These are phyloP conservation scores for Strigomonas galati DNA, from an alignment of 208 protist species.

Conservation along the genomic window DNA sequence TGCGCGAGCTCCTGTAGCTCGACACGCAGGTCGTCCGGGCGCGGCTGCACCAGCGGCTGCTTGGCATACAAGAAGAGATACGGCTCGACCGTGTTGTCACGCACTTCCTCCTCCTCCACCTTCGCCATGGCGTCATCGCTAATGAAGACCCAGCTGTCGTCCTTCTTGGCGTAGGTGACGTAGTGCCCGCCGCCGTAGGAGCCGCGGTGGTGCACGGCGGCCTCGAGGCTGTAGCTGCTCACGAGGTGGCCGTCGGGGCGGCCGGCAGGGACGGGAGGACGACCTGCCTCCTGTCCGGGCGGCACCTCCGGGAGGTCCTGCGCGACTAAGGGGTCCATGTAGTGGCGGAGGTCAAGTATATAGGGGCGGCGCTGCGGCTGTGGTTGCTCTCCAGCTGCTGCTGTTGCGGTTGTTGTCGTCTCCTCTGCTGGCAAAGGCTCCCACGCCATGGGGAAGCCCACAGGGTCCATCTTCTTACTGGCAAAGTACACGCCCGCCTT, in stretches of 20 bases:
- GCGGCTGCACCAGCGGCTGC: slow-evolving; percentile 45
- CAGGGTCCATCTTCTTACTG: slow-evolving; percentile 76
- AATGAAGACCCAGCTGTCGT: slow-evolving; percentile 66
- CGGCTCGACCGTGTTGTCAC: slow-evolving; percentile 55
- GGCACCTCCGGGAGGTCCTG: slow-evolving; percentile 24
- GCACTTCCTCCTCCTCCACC: slow-evolving; percentile 38
- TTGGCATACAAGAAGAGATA: slow-evolving; percentile 86
- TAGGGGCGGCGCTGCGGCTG: slow-evolving; percentile 34
- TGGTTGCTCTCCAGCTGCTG: background rate
- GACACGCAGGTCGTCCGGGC: slow-evolving; percentile 20
- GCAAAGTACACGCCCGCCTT: slow-evolving; percentile 62
- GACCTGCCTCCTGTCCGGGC: slow-evolving; percentile 4
- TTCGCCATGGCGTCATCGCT: slow-evolving; percentile 65
- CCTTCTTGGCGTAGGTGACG: slow-evolving; percentile 71
- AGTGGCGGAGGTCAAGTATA: slow-evolving; percentile 55
- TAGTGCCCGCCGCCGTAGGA: slow-evolving; percentile 84
- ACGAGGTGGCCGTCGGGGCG: slow-evolving; percentile 17
- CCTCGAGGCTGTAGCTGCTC: slow-evolving; percentile 78
- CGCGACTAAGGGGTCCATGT: slow-evolving; percentile 43
- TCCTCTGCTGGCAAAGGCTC: slow-evolving; percentile 19
- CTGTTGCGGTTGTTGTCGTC: slow-evolving; percentile 9
- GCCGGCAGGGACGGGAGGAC: background rate
- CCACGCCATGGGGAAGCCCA: slow-evolving; percentile 83
- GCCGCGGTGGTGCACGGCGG: slow-evolving; percentile 83
- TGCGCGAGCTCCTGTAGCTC: slow-evolving; percentile 59